Evolutionary conservation across 805 yeast genomes (phyloP).

Genomic region (Kazachstania kunashirensis): DNA sequence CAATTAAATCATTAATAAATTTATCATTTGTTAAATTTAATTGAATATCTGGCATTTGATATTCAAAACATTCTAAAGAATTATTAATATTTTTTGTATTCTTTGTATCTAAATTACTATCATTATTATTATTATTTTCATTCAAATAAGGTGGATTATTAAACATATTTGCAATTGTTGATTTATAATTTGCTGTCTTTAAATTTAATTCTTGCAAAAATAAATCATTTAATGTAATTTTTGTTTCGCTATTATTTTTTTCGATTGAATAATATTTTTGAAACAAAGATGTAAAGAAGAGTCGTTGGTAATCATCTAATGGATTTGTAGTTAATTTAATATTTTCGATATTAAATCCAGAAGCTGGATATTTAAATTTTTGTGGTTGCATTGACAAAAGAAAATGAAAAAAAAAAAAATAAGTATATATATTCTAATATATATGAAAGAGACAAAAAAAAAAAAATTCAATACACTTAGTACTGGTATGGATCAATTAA

Average conservation of each 20-base stretch:
- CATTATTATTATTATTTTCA: neutral
- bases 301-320: conserved; percentile 27
- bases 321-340: conserved; percentile 18
- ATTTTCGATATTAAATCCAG: conserved; percentile 9
- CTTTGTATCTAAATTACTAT: neutral
- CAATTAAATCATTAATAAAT: neutral
- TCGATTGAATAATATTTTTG: conserved; percentile 2
- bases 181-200: conserved; percentile 15
- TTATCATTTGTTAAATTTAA: conserved; percentile 1
- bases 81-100: conserved; percentile 2
- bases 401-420: no score
- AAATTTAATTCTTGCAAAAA: conserved; percentile 6
- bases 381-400: no score
- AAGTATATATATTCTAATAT: no score
- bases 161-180: conserved; percentile 16
- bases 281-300: conserved; percentile 17
- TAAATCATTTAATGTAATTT: neutral
- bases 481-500: no score
- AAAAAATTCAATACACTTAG: no score
- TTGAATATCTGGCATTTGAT: conserved; percentile 20
- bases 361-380: conserved; percentile 14
- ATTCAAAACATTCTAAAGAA: conserved; percentile 23
- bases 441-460: no score
- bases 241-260: neutral
- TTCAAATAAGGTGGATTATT: conserved; percentile 6